Conservation (phyloP, 495 filamentous ascomycete species). For the Aspergillus sclerotiicarbonarius region DNA sequence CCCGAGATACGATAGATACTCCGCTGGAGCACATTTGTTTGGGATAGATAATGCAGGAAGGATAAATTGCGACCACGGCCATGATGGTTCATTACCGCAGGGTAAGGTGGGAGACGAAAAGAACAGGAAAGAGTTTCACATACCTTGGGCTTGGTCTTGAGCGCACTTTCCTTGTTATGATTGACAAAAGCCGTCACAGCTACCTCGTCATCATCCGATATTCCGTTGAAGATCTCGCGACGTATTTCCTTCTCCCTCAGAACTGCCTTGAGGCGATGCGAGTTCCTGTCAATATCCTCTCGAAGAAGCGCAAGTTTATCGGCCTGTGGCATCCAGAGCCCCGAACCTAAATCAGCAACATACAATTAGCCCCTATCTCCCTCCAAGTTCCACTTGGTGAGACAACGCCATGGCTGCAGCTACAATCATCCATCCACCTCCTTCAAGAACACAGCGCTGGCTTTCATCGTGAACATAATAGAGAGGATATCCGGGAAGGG, state of each 20-base stretch:
- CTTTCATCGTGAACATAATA: background rate
- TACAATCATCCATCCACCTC: background rate
- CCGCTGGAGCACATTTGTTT: background rate
- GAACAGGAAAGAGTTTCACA: slow-evolving; percentile 20
- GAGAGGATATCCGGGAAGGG: background rate
- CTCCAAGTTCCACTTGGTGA: background rate
- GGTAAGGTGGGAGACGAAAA: background rate
- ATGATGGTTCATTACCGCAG: background rate
- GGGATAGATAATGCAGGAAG: background rate
- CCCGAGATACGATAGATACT: background rate
- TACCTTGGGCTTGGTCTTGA: slow-evolving; percentile 87
- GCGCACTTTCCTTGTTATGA: slow-evolving; percentile 64
- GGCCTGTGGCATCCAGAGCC: slow-evolving; percentile 73
- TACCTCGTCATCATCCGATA: slow-evolving; percentile 53
- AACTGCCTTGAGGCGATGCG: slow-evolving; percentile 62
- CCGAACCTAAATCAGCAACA: slow-evolving; percentile 57
- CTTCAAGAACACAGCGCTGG: background rate
- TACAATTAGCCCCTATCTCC: background rate
- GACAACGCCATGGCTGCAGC: background rate
- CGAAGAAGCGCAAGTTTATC: slow-evolving; percentile 61
- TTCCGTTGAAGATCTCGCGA: slow-evolving; percentile 59
- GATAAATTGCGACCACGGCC: background rate
- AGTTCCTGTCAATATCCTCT: slow-evolving; percentile 67
- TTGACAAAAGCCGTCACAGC: slow-evolving; percentile 66
- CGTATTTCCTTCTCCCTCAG: slow-evolving; percentile 58